These are phyloP conservation scores for Leishmania tropica DNA, from an alignment of 208 protist species.

Conservation along the genomic window DNA sequence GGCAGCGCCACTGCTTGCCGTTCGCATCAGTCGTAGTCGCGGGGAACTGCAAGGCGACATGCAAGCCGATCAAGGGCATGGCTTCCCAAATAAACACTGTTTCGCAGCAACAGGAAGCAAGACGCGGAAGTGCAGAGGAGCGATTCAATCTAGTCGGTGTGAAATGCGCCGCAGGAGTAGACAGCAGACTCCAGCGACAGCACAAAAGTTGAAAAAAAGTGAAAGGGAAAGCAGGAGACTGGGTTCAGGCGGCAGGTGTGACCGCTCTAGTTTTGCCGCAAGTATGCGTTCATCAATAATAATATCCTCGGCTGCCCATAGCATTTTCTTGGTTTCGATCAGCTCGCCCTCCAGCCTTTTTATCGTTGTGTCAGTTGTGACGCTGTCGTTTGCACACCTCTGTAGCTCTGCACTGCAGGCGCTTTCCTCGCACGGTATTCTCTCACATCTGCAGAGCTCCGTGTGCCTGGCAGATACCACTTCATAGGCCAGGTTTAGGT, in stretches of 20 bases:
- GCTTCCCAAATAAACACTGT: not conserved
- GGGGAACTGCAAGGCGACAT: not conserved
- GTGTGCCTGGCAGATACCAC: not conserved
- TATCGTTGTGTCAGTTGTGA: not conserved
- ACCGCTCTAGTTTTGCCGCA: not conserved
- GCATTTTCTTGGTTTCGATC: not conserved
- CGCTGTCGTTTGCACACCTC: not conserved
- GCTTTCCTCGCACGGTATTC: not conserved
- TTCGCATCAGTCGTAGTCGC: not conserved
- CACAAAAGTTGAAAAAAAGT: not conserved
- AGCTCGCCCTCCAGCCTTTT: slow-evolving; percentile 4
- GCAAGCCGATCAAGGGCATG: not conserved
- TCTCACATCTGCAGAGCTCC: not conserved
- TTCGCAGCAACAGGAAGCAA: not conserved
- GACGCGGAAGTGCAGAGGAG: not conserved
- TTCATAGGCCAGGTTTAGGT: not conserved
- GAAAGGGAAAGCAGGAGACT: not conserved
- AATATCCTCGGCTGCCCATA: slow-evolving; percentile 21
- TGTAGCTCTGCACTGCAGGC: not conserved
- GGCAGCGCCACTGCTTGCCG: not conserved
- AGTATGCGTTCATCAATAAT: slow-evolving; percentile 15
- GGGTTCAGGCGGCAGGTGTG: no score
- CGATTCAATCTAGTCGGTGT: not conserved
- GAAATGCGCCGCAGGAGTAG: not conserved
- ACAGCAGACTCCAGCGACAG: not conserved